A percentile compares a stretch with the other conserved stretches of the same genome.
Evolutionary conservation across 2,329 filamentous ascomycete species (phyloP).

Genomic region (Hypoxylon sp.): DNA sequence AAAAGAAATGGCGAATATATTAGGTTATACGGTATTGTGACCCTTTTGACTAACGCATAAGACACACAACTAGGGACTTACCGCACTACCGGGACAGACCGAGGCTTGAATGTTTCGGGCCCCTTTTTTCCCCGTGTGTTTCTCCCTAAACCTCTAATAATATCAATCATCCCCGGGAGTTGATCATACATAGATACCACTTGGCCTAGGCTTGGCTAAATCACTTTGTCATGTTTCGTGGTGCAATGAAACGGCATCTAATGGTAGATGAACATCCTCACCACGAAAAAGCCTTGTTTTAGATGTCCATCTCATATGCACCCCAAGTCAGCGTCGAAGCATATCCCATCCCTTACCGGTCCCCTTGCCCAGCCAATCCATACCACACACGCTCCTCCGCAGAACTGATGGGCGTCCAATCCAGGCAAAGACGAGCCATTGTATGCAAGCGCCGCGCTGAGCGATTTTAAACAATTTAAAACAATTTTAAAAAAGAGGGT

Average conservation of each 20-base stretch:
- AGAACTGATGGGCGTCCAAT: no score
- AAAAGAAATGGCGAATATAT: slow-evolving; percentile 9
- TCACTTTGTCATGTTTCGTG: no score
- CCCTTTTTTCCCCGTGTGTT: no score
- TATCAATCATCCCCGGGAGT: slow-evolving; percentile 21
- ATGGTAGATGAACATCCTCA: no score
- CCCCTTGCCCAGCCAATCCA: no score
- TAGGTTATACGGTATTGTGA: slow-evolving; percentile 16
- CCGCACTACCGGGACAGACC: slow-evolving; percentile 32
- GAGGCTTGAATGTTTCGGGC: slow-evolving; percentile 7
- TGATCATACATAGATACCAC: slow-evolving; percentile 21
- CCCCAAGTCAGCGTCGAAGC: slow-evolving; percentile 5
- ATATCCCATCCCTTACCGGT: slow-evolving; percentile 14
- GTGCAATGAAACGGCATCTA: no score
- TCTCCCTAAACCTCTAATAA: slow-evolving; percentile 3
- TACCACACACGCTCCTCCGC: no score
- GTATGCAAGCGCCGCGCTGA: slow-evolving; percentile 24
- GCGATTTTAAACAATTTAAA: slow-evolving; percentile 22
- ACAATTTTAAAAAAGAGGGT: no score
- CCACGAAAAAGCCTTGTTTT: no score
- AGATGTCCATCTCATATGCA: slow-evolving; percentile 9
- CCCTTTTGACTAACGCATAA: no score
- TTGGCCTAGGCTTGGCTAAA: no score
- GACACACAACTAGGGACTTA: slow-evolving; percentile 13
- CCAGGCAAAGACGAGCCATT: neutral